phyloP scores from a whole-genome alignment of 495 filamentous ascomycete genomes.

The Penicillium chermesinum region DNA sequence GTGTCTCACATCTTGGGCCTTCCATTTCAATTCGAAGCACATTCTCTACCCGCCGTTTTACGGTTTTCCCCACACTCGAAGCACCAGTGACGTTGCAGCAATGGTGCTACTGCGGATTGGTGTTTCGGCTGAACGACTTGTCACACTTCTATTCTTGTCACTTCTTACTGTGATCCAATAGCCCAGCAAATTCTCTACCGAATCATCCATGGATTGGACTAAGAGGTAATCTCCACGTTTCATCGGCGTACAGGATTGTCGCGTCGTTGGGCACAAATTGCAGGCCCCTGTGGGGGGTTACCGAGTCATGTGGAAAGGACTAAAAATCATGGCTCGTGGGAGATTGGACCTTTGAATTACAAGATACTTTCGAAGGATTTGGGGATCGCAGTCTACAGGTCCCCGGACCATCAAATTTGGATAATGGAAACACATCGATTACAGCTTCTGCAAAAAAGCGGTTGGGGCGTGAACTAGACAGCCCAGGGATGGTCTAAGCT shows the following conservation, averaged over 20 bases:
- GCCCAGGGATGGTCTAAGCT: background rate
- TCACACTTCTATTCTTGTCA: background rate
- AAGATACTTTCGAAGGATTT: background rate
- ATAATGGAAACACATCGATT: background rate
- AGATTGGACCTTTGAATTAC: background rate
- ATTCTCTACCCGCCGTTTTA: background rate
- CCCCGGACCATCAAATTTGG: too few relatives aligned
- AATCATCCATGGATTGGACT: conserved; percentile 2
- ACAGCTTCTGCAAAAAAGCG: background rate
- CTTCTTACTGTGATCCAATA: too few relatives aligned
- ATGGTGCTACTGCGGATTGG: too few relatives aligned
- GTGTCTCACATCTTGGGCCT: background rate
- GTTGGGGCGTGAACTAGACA: background rate
- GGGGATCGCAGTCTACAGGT: too few relatives aligned
- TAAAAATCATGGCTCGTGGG: background rate
- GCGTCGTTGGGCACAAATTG: background rate
- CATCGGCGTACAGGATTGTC: background rate
- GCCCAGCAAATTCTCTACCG: background rate
- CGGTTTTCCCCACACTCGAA: background rate
- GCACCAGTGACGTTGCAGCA: background rate
- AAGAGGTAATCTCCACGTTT: conserved; percentile 3
- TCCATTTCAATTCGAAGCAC: background rate
- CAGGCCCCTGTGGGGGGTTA: background rate
- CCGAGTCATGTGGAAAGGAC: background rate
- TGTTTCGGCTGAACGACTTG: background rate